These are phyloP conservation scores for Capronia americana DNA, from an alignment of 2,329 filamentous ascomycete genomes.

Conservation along the genomic window DNA sequence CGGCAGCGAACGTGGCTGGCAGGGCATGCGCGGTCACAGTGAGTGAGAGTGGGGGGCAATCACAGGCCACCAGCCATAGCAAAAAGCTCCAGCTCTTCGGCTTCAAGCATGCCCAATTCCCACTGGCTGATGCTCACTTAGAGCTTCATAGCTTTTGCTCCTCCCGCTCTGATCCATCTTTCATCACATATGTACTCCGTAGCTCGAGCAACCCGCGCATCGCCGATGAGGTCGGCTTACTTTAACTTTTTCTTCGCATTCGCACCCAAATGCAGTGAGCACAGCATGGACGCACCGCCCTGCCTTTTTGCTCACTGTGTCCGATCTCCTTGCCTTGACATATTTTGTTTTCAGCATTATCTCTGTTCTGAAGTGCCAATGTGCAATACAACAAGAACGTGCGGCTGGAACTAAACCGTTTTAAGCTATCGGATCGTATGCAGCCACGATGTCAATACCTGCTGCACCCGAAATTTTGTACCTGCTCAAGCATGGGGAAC, in stretches of 20 bases:
- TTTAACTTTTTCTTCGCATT: background rate
- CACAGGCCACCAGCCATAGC: slow-evolving; percentile 3
- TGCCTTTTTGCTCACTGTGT: background rate
- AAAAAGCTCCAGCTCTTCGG: slow-evolving; percentile 9
- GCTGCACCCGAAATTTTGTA: slow-evolving; percentile 2
- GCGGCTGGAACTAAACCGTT: background rate
- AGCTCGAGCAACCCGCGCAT: background rate
- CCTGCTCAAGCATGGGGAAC: slow-evolving; percentile 4
- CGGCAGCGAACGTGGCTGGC: slow-evolving; percentile 6
- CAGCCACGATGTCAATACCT: slow-evolving; percentile 14
- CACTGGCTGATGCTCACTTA: slow-evolving; percentile 1
- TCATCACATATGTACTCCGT: background rate
- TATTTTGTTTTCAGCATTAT: background rate
- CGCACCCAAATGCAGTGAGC: too few relatives aligned
- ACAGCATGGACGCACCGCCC: background rate
- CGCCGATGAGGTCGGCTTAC: slow-evolving; percentile 6
- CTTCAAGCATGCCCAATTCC: background rate
- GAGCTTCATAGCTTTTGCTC: background rate
- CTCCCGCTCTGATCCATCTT: background rate
- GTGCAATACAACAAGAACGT: background rate
- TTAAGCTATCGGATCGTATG: slow-evolving; percentile 1
- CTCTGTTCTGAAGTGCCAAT: background rate
- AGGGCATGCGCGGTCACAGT: slow-evolving; percentile 1
- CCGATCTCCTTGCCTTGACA: background rate
- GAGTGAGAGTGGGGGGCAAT: background rate